Conservation (phyloP, 106 monocot genomes). For the Allium fistulosum region DNA sequence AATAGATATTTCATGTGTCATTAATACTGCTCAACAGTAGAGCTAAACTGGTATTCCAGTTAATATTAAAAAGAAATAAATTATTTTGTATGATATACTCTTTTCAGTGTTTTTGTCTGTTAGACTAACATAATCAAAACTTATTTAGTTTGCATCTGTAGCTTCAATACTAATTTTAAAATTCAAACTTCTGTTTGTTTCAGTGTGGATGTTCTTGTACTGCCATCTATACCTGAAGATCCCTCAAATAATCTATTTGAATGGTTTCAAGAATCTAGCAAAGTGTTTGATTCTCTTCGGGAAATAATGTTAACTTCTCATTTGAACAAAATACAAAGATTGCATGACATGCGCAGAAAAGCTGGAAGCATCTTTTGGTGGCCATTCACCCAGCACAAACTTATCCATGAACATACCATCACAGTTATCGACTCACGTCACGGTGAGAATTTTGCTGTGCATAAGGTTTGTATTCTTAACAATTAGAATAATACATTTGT, state of each 20-base stretch:
- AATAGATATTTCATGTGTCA: too few species aligned
- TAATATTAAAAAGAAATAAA: too few species aligned
- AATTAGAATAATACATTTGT: background rate
- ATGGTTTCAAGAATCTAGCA: constrained; percentile 76
- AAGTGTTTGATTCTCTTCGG: constrained; percentile 57
- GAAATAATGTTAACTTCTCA: constrained; percentile 43
- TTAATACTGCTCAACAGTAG: too few species aligned
- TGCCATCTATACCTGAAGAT: constrained; percentile 73
- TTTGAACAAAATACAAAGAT: constrained; percentile 53
- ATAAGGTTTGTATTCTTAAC: constrained; percentile 56
- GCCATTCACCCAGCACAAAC: constrained; percentile 96
- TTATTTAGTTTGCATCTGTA: too few species aligned
- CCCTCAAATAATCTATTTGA: constrained; percentile 56
- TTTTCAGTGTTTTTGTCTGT: too few species aligned
- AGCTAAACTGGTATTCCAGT: too few species aligned
- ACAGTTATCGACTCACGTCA: constrained; percentile 95
- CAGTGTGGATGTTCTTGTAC: constrained; percentile 66
- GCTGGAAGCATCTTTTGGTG: constrained; percentile 85
- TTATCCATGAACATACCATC: constrained; percentile 57
- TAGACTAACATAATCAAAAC: too few species aligned
- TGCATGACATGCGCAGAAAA: constrained; percentile 62
- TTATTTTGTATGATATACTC: too few species aligned
- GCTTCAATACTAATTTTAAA: too few species aligned
- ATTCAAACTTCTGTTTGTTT: constrained; percentile 1
- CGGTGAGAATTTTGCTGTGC: constrained; percentile 83